Percentiles rank a stretch among this genome's conserved stretches.
Evolutionary conservation across 345 rosid species (phyloP).

Genomic region (Aegle marmelos): DNA sequence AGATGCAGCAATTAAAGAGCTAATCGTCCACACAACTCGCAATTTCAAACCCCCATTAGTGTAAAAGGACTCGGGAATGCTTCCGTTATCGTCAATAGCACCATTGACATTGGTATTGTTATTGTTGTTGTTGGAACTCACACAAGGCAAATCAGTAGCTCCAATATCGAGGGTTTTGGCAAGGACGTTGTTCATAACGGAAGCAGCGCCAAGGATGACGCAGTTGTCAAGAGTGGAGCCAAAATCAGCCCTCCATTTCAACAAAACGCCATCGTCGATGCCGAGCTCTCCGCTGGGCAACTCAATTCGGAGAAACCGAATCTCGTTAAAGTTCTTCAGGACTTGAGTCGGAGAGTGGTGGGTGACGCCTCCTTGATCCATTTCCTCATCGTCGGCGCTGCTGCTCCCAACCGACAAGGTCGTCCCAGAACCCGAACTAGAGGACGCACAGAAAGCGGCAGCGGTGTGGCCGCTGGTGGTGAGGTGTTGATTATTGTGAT

Average conservation of each 20-base stretch:
- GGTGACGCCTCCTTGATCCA: slow-evolving; percentile 77
- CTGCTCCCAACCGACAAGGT: slow-evolving; percentile 36
- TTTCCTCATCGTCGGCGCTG: slow-evolving; percentile 49
- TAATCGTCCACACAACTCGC: slow-evolving; percentile 95
- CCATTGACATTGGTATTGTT: background rate
- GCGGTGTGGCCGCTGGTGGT: background rate
- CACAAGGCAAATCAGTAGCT: slow-evolving; percentile 22
- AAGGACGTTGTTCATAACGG: slow-evolving; percentile 33
- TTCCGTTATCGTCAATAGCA: slow-evolving; percentile 66
- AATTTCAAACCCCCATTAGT: slow-evolving; percentile 88
- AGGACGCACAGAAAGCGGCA: background rate
- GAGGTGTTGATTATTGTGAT: background rate
- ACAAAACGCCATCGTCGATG: slow-evolving; percentile 75
- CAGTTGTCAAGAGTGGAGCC: slow-evolving; percentile 92
- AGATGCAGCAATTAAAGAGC: slow-evolving; percentile 92
- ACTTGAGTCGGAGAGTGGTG: slow-evolving; percentile 98
- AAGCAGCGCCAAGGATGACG: slow-evolving; percentile 85
- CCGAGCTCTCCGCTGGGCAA: slow-evolving; percentile 85
- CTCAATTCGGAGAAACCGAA: slow-evolving; percentile 79
- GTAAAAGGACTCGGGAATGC: slow-evolving; percentile 93
- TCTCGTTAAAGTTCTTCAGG: slow-evolving; percentile 80
- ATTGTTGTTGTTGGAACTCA: background rate
- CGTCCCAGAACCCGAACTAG: slow-evolving; percentile 4
- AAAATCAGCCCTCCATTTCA: slow-evolving; percentile 95
- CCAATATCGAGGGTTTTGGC: slow-evolving; percentile 20